phyloP scores from a whole-genome alignment of 345 rosid species.

The Stellera chamaejasme region DNA sequence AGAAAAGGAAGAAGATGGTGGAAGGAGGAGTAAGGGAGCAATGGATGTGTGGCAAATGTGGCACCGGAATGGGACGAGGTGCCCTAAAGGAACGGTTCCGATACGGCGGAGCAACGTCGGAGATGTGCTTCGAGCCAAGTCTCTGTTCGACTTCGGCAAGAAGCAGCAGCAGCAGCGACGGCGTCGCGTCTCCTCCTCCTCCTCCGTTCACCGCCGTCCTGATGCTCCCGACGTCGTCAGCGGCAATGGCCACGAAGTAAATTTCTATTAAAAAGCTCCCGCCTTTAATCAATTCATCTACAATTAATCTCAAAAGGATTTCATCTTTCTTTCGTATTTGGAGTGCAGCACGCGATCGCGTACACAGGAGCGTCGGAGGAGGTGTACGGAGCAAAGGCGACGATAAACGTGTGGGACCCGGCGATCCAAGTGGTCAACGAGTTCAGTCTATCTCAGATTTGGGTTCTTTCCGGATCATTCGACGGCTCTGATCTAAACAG shows the following conservation, averaged over 20 bases:
- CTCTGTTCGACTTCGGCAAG: constrained; percentile 85
- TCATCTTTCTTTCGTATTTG: too few relatives aligned
- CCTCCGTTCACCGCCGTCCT: constrained; percentile 24
- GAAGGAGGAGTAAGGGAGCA: constrained; percentile 15
- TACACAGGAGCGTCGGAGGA: constrained; percentile 63
- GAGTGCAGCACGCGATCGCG: constrained; percentile 82
- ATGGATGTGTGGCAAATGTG: constrained; percentile 70
- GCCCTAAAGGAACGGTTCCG: constrained; percentile 87
- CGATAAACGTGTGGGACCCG: constrained; percentile 98
- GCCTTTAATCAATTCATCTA: neutral
- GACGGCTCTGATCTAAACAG: constrained; percentile 97
- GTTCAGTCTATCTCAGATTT: constrained; percentile 95
- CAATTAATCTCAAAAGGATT: neutral
- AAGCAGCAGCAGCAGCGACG: constrained; percentile 27
- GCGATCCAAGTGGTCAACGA: constrained; percentile 71
- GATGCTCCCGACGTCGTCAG: constrained; percentile 76
- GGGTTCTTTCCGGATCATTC: constrained; percentile 94
- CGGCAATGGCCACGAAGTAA: constrained; percentile 78
- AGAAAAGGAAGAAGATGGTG: constrained; percentile 3
- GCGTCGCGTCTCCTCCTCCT: neutral
- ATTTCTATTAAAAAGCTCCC: constrained; percentile 7
- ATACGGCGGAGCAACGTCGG: constrained; percentile 66
- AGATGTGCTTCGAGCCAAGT: constrained; percentile 87
- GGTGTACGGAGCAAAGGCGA: constrained; percentile 81
- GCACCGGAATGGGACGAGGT: constrained; percentile 79